phyloP scores from a whole-genome alignment of 768 basidiomycete species.

The Auriscalpium microsporum region DNA sequence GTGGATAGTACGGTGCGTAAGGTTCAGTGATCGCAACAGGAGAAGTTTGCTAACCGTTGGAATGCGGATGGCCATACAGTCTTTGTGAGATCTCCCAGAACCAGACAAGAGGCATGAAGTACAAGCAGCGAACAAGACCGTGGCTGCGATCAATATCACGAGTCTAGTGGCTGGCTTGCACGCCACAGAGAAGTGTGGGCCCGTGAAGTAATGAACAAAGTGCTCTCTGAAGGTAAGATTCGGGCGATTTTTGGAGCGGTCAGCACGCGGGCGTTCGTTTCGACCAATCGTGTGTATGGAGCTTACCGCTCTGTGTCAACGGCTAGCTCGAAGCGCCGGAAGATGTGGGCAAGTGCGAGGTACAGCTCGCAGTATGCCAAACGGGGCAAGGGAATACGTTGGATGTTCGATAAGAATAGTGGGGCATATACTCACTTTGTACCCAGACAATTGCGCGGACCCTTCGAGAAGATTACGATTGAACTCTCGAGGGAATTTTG shows the following conservation, averaged over 20 bases:
- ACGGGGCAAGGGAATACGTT: background rate
- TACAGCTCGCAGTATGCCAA: constrained; percentile 3
- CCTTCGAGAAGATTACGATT: background rate
- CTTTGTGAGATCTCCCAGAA: too few relatives aligned
- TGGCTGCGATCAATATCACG: background rate
- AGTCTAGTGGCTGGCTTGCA: background rate
- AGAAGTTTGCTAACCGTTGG: too few relatives aligned
- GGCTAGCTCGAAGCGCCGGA: constrained; percentile 3
- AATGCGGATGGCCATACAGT: too few relatives aligned
- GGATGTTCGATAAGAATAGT: background rate
- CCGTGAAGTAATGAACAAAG: background rate
- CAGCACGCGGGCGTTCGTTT: too few relatives aligned
- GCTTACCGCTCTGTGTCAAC: background rate
- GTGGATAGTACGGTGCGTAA: too few relatives aligned
- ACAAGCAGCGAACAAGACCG: too few relatives aligned
- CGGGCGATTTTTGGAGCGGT: background rate
- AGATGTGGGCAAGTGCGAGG: background rate
- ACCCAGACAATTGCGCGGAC: background rate
- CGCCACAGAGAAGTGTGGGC: constrained; percentile 1
- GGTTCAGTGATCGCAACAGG: too few relatives aligned
- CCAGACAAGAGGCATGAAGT: too few relatives aligned
- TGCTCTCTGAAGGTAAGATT: background rate
- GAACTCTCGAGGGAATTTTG: background rate
- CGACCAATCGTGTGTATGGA: too few relatives aligned
- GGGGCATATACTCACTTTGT: background rate